Evolutionary conservation across 2,329 filamentous ascomycete species (phyloP).

Genomic region (Talaromyces sp.): DNA sequence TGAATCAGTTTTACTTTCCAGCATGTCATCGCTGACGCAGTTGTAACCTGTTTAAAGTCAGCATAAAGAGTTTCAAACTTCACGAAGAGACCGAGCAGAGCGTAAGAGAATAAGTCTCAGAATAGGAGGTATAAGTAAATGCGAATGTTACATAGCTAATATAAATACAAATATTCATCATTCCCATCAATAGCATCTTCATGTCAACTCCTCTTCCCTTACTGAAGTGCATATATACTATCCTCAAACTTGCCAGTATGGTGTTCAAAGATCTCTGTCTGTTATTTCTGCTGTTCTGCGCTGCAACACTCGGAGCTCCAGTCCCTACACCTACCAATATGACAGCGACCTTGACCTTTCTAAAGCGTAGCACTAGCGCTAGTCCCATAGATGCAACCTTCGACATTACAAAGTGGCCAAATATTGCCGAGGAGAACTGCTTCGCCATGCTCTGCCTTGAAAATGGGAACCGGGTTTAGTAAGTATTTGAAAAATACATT

Average conservation of each 20-base stretch:
- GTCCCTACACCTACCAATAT: background rate
- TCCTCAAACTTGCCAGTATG: background rate
- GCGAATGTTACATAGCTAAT: too few species aligned
- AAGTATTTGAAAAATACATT: background rate
- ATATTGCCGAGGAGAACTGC: constrained; percentile 5
- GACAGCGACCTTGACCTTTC: background rate
- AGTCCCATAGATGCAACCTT: background rate
- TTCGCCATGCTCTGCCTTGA: constrained; percentile 1
- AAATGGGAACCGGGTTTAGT: background rate
- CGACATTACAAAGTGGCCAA: background rate
- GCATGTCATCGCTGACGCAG: background rate
- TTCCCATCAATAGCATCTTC: background rate
- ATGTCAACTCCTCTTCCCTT: background rate
- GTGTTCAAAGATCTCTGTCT: background rate
- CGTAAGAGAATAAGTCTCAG: background rate
- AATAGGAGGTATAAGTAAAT: too few species aligned
- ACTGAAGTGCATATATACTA: background rate
- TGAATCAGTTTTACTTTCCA: background rate
- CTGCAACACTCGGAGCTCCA: background rate
- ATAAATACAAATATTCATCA: background rate
- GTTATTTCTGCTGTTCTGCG: background rate
- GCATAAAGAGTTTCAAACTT: background rate
- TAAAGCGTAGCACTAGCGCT: background rate
- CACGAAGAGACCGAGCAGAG: background rate
- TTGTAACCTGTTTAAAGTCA: background rate